Evolutionary conservation across 139 green algal species (phyloP), one percentile per base, ranked within the genome.

Genomic region (Chlorella vulgaris): DNA sequence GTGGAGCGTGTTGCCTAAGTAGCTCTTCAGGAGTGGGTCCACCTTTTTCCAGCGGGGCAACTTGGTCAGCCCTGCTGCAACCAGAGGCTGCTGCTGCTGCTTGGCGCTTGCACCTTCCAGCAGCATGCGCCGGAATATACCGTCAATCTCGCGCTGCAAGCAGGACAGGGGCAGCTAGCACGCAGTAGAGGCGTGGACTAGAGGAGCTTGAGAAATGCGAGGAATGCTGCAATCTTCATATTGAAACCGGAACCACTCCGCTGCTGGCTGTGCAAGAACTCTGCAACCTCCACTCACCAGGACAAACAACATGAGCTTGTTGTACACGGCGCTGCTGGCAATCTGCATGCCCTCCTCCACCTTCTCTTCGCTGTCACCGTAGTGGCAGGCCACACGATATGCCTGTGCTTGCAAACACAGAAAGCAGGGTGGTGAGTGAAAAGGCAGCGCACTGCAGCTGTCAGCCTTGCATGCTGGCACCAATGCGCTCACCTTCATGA

Each of bases 1-100:
- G 81, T 98, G 95, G 42, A 98, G 87, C 5, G 91, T 94, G 89
- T 98, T 99, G 84, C 96, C 96, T 50, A 98, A 87, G 84, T 93
- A 99, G 19, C 88, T 93, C 74, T 96, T 96, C 21, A 94, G 81
- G 53, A 99, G 88, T 1, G 90, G 90, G 36, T 96, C 93, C 5
- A 96, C 84, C 80, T 97, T 96, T 0, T 79, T 80, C 93, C 93
- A 96, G 29, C 86, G 83, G 33, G 69, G 50, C 42, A 53, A 36
- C 42, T 36, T 65, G 28, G 55, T 69, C 28, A 86, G 50, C 33
- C 40, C 69, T n/a, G 65, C 42, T 0, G 74, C 35, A 2, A 29
- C n/a, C 4, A 86, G 26, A 18, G 53, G 40, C 61, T 68, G 47
- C 28, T 73, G 35, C 47, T 63, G 43, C 10, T 74, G 36, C 53